Conservation (phyloP, 2,329 filamentous ascomycete species). For the Emmonsia crescens region DNA sequence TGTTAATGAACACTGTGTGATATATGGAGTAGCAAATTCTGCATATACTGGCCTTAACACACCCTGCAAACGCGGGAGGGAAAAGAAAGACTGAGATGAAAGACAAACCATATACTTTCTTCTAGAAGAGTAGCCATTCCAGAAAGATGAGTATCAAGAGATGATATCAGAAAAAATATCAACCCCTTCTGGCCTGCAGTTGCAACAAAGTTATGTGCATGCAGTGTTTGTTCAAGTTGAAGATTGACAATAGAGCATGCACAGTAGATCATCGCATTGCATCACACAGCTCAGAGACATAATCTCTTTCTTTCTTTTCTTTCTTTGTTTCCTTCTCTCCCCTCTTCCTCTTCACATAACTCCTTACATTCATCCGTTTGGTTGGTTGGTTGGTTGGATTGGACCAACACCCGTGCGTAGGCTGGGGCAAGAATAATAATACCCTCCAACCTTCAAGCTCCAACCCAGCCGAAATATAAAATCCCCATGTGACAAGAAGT, state of each 20-base stretch:
- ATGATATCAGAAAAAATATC: background rate
- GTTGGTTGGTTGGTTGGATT: no score
- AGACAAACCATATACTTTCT: no score
- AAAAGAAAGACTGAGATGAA: background rate
- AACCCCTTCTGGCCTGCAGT: background rate
- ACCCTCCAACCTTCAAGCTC: no score
- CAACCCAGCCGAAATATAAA: no score
- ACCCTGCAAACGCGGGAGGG: background rate
- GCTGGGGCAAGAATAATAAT: no score
- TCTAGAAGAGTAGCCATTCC: background rate
- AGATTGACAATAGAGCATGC: background rate
- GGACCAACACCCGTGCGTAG: no score
- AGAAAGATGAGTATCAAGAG: background rate
- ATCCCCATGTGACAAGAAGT: no score
- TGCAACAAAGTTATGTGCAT: background rate
- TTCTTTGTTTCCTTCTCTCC: background rate
- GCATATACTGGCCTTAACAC: no score
- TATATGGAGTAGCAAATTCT: no score
- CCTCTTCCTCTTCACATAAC: background rate
- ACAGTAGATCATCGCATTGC: background rate
- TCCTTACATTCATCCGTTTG: background rate
- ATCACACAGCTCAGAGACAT: background rate
- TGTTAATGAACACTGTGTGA: no score
- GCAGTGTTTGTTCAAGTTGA: background rate
- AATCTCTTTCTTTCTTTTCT: background rate